A percentile compares a stretch with the other conserved stretches of the same genome.
Conservation (phyloP, 1,284 basidiomycete species). For the Irpex sp. region DNA sequence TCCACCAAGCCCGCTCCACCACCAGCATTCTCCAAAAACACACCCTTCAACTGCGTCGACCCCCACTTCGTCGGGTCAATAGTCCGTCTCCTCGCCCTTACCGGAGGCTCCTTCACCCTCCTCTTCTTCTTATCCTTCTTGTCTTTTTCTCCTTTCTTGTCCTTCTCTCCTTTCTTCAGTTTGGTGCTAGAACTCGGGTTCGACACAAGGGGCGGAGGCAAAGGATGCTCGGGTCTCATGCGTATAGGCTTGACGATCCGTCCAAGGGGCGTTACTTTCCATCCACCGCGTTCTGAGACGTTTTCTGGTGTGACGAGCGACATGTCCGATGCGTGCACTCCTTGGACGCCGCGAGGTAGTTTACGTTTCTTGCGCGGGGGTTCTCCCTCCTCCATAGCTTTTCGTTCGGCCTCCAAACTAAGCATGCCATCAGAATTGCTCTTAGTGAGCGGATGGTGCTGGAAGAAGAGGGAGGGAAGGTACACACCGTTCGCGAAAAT, state of each 20-base stretch:
- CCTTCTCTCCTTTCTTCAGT: constrained; percentile 5
- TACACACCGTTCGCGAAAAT: constrained; percentile 58
- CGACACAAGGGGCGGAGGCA: constrained; percentile 36
- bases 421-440: neutral
- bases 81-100: constrained; percentile 45
- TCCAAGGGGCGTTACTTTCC: constrained; percentile 64
- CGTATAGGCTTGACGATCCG: constrained; percentile 61
- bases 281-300: constrained; percentile 46
- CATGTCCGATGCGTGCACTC: constrained; percentile 55
- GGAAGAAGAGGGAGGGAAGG: neutral
- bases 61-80: constrained; percentile 71
- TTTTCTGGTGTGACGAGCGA: constrained; percentile 55
- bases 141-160: constrained; percentile 14
- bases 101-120: constrained; percentile 30
- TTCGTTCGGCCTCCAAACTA: constrained; percentile 36
- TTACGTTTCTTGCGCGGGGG: constrained; percentile 32
- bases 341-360: constrained; percentile 32
- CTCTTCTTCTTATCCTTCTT: constrained; percentile 20
- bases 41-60: constrained; percentile 60
- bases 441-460: neutral
- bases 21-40: constrained; percentile 47
- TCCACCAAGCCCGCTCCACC: neutral
- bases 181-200: constrained; percentile 16
- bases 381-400: constrained; percentile 19
- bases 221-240: constrained; percentile 63